Base-by-base conservation (phyloP, 2,329 filamentous ascomycete genomes). In the Fusarium domesticum region DNA sequence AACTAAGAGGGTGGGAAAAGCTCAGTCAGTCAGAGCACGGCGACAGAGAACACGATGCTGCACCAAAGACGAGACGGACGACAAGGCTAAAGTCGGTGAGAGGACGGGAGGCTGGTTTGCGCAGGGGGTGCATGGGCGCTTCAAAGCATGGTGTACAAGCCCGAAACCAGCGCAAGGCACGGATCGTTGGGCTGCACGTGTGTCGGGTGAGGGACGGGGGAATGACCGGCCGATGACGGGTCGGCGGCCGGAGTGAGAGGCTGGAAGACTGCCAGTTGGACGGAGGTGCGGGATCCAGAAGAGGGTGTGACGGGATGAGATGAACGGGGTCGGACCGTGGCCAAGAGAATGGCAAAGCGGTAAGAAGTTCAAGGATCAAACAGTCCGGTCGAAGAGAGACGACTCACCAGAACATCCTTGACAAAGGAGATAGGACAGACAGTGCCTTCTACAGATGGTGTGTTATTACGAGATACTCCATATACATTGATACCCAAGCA, bases 381-480 rank as follows among this genome's bases (percentile, higher is more conserved):
- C 38, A 47, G 35, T 50, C 47, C 45, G 37, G 42, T 49, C 49
- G 38, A 35, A 35, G 51, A 41, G 46, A 40, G 51, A 50, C 39
- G 37, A 71, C 85, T 79, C 81, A 91, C 87, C 71, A 91, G 73
- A 54, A 87, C 81, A 65, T 90, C 84, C 70, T 88, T 88, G 68
- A 91, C 87, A 68, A 91, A 91, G 57, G 84, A 88, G 64, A 91
- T 89, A 57, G 85, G 85, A 66, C 86, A 90, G 52, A 91, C 83
- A 38, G 87, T 91, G 51, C 87, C 87, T 76, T 91, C 87, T 91
- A 58, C 37, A 55, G 38, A 19, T 18, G 23, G 33, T 43, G 38
- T 55, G 52, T 54, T 54, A 54, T 47, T 55, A 53, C 43, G 19
- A 16, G 18, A 48, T 55, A 54, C 54, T 42, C 42, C 53, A 44